These are phyloP conservation scores for Ceratocystis cubensis DNA, from an alignment of 2,329 filamentous ascomycete species.

Conservation along the genomic window DNA sequence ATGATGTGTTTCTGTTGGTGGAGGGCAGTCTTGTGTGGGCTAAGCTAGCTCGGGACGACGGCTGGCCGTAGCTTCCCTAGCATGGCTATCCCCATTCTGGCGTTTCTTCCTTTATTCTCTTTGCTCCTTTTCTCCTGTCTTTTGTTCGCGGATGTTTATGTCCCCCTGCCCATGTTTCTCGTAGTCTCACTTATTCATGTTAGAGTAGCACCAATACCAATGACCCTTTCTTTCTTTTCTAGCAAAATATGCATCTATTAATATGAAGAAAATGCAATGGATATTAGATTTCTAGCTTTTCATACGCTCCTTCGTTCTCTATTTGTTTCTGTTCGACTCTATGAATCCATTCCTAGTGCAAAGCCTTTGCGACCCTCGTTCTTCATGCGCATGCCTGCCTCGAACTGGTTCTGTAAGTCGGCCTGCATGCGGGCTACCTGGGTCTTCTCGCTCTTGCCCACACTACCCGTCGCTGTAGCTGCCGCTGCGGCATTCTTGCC, in stretches of 20 bases:
- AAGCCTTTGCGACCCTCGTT: slow-evolving; percentile 15
- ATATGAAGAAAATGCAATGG: neutral
- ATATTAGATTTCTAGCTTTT: neutral
- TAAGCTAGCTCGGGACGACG: neutral
- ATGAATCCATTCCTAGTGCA: neutral
- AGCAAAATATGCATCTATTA: neutral
- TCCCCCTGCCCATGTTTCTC: neutral
- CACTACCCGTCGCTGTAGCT: slow-evolving; percentile 13
- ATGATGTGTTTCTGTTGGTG: too few species aligned
- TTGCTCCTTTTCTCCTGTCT: slow-evolving; percentile 22
- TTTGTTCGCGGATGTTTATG: neutral
- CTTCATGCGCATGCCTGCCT: slow-evolving; percentile 45
- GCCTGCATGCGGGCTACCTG: slow-evolving; percentile 32
- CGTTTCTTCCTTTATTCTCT: neutral
- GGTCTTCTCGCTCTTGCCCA: slow-evolving; percentile 22
- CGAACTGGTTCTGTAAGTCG: slow-evolving; percentile 46
- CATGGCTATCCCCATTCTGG: neutral
- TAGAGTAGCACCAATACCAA: slow-evolving; percentile 10
- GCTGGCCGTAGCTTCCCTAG: neutral
- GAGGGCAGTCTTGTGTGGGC: neutral
- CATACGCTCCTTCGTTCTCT: neutral
- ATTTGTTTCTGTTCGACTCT: neutral
- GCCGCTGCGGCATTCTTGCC: slow-evolving; percentile 32
- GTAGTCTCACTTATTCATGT: slow-evolving; percentile 14
- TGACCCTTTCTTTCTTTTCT: neutral